Evolutionary conservation across 768 basidiomycete species (phyloP), one percentile per base, ranked within the genome.

Genomic region (Psilocybe subaeruginosa): DNA sequence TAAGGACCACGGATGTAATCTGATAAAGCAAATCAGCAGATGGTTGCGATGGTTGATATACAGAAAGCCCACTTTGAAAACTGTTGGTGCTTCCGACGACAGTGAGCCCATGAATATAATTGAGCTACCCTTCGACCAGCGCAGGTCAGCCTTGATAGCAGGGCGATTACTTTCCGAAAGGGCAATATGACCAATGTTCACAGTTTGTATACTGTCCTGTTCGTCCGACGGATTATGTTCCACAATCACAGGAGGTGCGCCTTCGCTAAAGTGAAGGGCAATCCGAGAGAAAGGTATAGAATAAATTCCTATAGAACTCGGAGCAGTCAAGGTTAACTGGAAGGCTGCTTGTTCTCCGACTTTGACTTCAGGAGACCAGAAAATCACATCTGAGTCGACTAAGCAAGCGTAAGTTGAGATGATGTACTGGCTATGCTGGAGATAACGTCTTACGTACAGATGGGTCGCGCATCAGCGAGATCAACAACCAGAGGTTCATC

Each of bases 341-440:
- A 93, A 97, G 0, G 91, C 84, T 0, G 83, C 84, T 3, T 76
- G 70, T 62, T 88, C 83, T 8, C 80, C 83, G 4, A 95, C 81
- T 54, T 82, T 80, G 27, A 86, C 83, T 59, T 86, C 81, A 0
- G 82, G 62, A 7, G 80, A 71, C 90, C 92, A 95, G 72, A 97
- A 98, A 0, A 87, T 80, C 3, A 88, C 75, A 31, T 76, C 78
- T 0, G 86, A 81, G 39, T 86, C 78, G 61, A 95, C 94, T 95
- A 60, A 1, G 60, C 58, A 45, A 30, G 11, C 57, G 58, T 12
- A 47, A 61, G 39, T 59, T n/a, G 49, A 47, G 59, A 45, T 31
- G 17, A 43, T 41, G 49, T 46, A 46, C 43, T 48, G 31, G 11
- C 23, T 19, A 14, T 6, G 23, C 29, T 19, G 12, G 17, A 43